Percentiles rank a stretch among this genome's conserved stretches.
Conservation (phyloP, 2,329 filamentous ascomycete species). For the Cordyceps pruinosa region DNA sequence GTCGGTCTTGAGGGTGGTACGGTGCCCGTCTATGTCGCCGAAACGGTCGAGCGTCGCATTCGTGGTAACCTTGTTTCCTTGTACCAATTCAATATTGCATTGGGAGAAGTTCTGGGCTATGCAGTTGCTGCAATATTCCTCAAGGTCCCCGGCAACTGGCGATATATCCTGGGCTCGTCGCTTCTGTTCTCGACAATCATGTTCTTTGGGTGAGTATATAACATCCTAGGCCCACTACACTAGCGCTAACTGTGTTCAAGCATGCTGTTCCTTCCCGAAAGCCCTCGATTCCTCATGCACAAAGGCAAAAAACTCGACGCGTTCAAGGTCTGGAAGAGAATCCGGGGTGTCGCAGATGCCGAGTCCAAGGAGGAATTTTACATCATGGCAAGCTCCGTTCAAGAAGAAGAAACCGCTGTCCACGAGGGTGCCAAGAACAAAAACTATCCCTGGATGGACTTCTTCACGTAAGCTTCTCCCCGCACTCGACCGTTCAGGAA, state of each 20-base stretch:
- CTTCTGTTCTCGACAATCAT: slow-evolving; percentile 54
- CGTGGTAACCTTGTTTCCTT: slow-evolving; percentile 67
- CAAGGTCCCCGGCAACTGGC: slow-evolving; percentile 62
- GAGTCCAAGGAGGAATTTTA: slow-evolving; percentile 65
- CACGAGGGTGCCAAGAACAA: slow-evolving; percentile 44
- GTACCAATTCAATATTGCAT: slow-evolving; percentile 70
- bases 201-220: slow-evolving; percentile 25
- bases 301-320: slow-evolving; percentile 40
- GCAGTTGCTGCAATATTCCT: slow-evolving; percentile 68
- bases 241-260: slow-evolving; percentile 31
- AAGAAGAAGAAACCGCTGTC: slow-evolving; percentile 47
- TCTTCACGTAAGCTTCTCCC: slow-evolving; percentile 46
- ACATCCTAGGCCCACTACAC: slow-evolving; percentile 40
- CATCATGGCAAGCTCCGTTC: slow-evolving; percentile 59
- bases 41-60: slow-evolving; percentile 59
- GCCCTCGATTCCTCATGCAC: slow-evolving; percentile 63
- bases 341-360: slow-evolving; percentile 50
- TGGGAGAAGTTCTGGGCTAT: slow-evolving; percentile 68
- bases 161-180: slow-evolving; percentile 66
- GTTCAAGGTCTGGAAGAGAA: slow-evolving; percentile 65
- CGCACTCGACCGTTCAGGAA: neutral
- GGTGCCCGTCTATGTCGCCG: slow-evolving; percentile 67
- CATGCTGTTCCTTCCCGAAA: slow-evolving; percentile 67
- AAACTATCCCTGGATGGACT: slow-evolving; percentile 64
- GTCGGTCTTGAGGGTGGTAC: slow-evolving; percentile 69